phyloP scores from a whole-genome alignment of 2,329 filamentous ascomycete species.

The Hymenoscyphus infarciens region DNA sequence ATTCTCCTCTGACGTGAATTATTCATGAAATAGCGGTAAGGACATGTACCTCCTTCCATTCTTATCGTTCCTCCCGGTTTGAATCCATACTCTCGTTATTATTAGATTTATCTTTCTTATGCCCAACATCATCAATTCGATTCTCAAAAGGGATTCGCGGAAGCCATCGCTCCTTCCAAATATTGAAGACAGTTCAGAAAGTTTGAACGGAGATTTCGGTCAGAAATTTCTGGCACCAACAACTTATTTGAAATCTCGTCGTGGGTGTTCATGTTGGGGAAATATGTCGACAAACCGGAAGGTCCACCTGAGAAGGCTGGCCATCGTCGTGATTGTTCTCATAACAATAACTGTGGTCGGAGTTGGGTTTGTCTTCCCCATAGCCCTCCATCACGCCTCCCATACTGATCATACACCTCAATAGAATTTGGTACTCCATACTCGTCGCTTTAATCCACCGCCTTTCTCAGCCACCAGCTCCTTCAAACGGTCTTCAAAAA shows the following conservation, averaged over 20 bases:
- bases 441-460: not conserved
- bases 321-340: not conserved
- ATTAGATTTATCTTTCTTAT: not conserved
- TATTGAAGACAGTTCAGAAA: not conserved
- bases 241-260: not conserved
- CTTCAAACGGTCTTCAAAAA: slow-evolving; percentile 14
- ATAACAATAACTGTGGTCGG: not conserved
- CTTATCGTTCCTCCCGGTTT: not conserved
- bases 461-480: not conserved
- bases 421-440: not conserved
- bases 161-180: not conserved
- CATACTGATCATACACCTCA: not conserved
- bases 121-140: not conserved
- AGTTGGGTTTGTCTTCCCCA: not conserved
- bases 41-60: not conserved
- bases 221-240: not conserved
- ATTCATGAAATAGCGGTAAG: not conserved
- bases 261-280: not conserved
- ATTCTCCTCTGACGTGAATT: not conserved
- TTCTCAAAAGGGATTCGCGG: not conserved
- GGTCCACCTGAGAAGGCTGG: not conserved
- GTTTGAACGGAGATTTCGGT: not conserved
- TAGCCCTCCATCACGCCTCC: not conserved
- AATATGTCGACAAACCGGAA: not conserved
- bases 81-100: not conserved